A percentile compares a stretch with the other conserved stretches of the same genome.
These are phyloP conservation scores for Pseudocercospora musae DNA, from an alignment of 2,329 filamentous ascomycete species.

Conservation along the genomic window DNA sequence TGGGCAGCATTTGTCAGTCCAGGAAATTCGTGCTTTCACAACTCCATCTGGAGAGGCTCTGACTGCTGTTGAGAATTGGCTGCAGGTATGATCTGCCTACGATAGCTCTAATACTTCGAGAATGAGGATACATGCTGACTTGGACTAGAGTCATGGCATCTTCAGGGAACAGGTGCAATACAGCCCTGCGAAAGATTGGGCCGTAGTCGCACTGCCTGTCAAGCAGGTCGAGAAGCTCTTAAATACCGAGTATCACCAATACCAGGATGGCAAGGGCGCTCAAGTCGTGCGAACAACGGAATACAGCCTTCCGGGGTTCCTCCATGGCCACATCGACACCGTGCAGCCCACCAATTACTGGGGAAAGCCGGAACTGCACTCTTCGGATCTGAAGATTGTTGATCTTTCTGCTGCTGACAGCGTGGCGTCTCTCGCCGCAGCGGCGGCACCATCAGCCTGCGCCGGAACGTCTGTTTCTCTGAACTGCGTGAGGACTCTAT, in stretches of 20 bases:
- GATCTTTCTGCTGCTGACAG: slow-evolving; percentile 4
- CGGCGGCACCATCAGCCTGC: not conserved
- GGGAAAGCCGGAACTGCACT: slow-evolving; percentile 15
- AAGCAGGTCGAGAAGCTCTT: slow-evolving; percentile 51
- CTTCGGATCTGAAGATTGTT: slow-evolving; percentile 12
- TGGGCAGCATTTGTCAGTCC: slow-evolving; percentile 56
- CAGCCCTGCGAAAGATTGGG: slow-evolving; percentile 49
- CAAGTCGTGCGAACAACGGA: slow-evolving; percentile 54
- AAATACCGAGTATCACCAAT: slow-evolving; percentile 57
- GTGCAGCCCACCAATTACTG: slow-evolving; percentile 55
- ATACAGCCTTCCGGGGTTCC: slow-evolving; percentile 60
- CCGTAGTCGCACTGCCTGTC: slow-evolving; percentile 51
- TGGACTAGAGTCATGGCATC: slow-evolving; percentile 43
- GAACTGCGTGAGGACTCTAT: slow-evolving; percentile 52
- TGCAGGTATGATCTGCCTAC: slow-evolving; percentile 32
- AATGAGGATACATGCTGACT: not conserved
- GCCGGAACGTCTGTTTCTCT: slow-evolving; percentile 42
- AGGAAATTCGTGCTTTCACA: slow-evolving; percentile 53
- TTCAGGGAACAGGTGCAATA: slow-evolving; percentile 12
- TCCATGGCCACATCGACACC: slow-evolving; percentile 56
- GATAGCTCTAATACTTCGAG: not conserved
- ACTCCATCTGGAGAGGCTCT: slow-evolving; percentile 52
- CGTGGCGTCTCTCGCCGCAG: not conserved
- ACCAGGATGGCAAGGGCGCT: slow-evolving; percentile 40
- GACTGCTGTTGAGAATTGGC: slow-evolving; percentile 54